These are phyloP conservation scores for Davidsoniella eucalypti DNA, from an alignment of 2,329 filamentous ascomycete genomes.

Conservation along the genomic window DNA sequence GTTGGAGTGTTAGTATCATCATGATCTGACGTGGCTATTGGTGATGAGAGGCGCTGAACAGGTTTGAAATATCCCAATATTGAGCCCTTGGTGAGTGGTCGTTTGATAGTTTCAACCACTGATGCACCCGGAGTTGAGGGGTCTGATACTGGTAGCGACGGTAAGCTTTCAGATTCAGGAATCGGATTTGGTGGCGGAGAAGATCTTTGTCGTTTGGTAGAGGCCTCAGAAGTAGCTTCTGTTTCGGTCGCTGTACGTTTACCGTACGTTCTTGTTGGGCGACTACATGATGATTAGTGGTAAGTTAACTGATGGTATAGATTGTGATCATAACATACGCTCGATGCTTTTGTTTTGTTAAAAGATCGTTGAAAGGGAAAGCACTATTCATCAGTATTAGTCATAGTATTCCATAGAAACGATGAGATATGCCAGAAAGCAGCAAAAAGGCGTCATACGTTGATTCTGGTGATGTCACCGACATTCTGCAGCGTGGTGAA, in stretches of 20 bases:
- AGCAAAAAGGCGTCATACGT: slow-evolving; percentile 1
- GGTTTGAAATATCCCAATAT: slow-evolving; percentile 28
- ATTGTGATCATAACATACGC: slow-evolving; percentile 1
- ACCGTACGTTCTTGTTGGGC: slow-evolving; percentile 24
- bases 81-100: slow-evolving; percentile 17
- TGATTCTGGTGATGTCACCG: slow-evolving; percentile 1
- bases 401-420: not conserved
- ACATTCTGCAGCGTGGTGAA: not conserved
- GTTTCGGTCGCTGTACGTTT: slow-evolving; percentile 17
- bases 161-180: slow-evolving; percentile 1
- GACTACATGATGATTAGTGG: slow-evolving; percentile 1
- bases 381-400: not conserved
- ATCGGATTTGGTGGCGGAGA: slow-evolving; percentile 2
- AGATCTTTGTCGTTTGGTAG: slow-evolving; percentile 17
- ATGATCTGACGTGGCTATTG: slow-evolving; percentile 9
- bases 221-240: slow-evolving; percentile 17
- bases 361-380: slow-evolving; percentile 7
- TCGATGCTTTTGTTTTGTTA: slow-evolving; percentile 6
- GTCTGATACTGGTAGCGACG: not conserved
- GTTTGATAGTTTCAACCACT: not conserved
- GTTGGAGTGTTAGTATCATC: not conserved
- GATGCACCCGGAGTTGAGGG: not conserved
- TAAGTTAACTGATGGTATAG: not conserved
- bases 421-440: not conserved
- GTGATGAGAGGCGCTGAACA: slow-evolving; percentile 12